phyloP scores from a whole-genome alignment of 169 alveolate species.

The Plasmodium gonderi region DNA sequence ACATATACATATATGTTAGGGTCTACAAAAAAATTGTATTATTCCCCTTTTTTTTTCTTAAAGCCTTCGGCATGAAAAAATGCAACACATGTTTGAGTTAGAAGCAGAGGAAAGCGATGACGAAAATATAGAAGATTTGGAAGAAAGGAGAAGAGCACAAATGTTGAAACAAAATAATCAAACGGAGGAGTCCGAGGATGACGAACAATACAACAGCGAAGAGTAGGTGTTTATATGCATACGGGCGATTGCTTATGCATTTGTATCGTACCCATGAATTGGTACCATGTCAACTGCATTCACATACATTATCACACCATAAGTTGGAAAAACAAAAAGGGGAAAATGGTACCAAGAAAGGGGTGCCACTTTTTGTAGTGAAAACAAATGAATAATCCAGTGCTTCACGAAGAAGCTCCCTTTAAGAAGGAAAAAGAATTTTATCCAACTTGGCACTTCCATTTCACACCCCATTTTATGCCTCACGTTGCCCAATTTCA shows the following conservation, averaged over 20 bases:
- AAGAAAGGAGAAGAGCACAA: constrained; percentile 43
- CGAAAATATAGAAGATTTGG: constrained; percentile 58
- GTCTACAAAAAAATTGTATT: neutral
- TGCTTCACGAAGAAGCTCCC: too few relatives aligned
- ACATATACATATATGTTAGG: neutral
- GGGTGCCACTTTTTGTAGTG: too few relatives aligned
- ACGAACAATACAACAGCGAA: constrained; percentile 46
- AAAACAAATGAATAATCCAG: too few relatives aligned
- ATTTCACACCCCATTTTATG: neutral
- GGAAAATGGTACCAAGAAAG: too few relatives aligned
- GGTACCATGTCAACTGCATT: too few relatives aligned
- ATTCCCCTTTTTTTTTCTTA: neutral
- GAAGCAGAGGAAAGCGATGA: constrained; percentile 76
- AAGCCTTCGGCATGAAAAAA: constrained; percentile 15
- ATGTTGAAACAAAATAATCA: constrained; percentile 7
- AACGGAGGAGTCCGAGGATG: constrained; percentile 39
- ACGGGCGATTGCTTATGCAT: neutral
- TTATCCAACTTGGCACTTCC: too few relatives aligned
- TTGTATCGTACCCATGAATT: too few relatives aligned
- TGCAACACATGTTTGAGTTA: constrained; percentile 40
- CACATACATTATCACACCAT: too few relatives aligned
- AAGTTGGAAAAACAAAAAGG: too few relatives aligned
- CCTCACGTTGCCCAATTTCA: neutral
- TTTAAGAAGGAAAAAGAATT: too few relatives aligned
- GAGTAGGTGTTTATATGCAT: constrained; percentile 34